These are phyloP conservation scores for Chalciporus sphaerocephalus DNA, from an alignment of 768 basidiomycete species.

Conservation along the genomic window DNA sequence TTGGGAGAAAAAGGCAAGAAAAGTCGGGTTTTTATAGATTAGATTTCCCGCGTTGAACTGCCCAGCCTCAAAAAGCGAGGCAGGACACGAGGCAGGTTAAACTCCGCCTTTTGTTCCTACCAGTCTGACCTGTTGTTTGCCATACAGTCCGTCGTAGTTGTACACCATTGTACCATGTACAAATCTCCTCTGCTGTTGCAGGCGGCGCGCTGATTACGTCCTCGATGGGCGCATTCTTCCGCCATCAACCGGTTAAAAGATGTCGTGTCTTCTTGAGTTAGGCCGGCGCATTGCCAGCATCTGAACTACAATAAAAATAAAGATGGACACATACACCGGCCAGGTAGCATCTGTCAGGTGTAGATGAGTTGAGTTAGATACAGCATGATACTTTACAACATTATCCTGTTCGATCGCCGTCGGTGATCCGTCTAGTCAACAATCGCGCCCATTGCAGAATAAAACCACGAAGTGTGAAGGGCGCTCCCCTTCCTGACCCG, in stretches of 20 bases:
- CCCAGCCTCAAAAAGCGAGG: slow-evolving; percentile 38
- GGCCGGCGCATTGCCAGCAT: background rate
- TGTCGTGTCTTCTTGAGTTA: background rate
- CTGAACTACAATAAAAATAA: background rate
- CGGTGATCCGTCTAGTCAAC: slow-evolving; percentile 9
- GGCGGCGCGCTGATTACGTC: background rate
- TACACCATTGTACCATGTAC: background rate
- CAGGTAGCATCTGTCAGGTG: background rate
- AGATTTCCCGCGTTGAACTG: slow-evolving; percentile 29
- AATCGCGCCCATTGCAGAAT: slow-evolving; percentile 26
- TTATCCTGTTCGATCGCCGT: slow-evolving; percentile 3
- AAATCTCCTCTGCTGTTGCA: background rate
- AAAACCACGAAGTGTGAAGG: slow-evolving; percentile 25
- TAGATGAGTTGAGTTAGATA: background rate
- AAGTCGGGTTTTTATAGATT: slow-evolving; percentile 47
- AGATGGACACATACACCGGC: background rate
- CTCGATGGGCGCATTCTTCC: background rate
- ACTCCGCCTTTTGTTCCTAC: slow-evolving; percentile 14
- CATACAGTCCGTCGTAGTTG: too few relatives aligned
- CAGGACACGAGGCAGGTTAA: slow-evolving; percentile 46
- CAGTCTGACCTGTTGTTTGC: too few relatives aligned
- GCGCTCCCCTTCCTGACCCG: background rate
- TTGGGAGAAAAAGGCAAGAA: slow-evolving; percentile 21
- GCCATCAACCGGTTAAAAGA: background rate
- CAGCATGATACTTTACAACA: background rate